These are phyloP conservation scores for Clavaria fumosa DNA, from an alignment of 768 basidiomycete genomes.

Conservation along the genomic window DNA sequence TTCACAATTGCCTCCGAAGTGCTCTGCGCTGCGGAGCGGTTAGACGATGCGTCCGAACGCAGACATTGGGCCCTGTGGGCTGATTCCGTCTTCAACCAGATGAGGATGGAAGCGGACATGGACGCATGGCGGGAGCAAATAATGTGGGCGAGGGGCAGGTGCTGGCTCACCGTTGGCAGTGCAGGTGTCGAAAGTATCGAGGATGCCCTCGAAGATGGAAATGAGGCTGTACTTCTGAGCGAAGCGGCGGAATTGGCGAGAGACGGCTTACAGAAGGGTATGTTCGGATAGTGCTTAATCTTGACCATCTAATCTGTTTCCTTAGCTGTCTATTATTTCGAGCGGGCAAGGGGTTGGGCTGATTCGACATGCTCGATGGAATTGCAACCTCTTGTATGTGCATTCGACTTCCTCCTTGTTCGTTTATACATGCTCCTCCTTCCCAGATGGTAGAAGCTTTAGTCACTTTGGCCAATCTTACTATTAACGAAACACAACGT, in stretches of 20 bases:
- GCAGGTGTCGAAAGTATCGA: constrained; percentile 42
- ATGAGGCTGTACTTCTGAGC: constrained; percentile 22
- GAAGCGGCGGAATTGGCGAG: constrained; percentile 43
- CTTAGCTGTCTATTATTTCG: constrained; percentile 27
- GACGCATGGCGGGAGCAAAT: constrained; percentile 34
- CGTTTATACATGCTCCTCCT: constrained; percentile 16
- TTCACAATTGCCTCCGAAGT: constrained; percentile 50
- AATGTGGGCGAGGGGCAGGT: constrained; percentile 33
- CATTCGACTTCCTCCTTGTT: constrained; percentile 14
- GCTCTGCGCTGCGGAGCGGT: constrained; percentile 41
- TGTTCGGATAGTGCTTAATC: background rate
- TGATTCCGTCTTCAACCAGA: constrained; percentile 44
- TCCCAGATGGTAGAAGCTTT: constrained; percentile 35
- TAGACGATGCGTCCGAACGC: constrained; percentile 29
- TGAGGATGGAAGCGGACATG: constrained; percentile 44
- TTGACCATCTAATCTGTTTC: background rate
- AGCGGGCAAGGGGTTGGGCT: constrained; percentile 23
- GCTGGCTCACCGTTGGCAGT: constrained; percentile 41
- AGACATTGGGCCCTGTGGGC: constrained; percentile 46
- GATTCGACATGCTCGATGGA: constrained; percentile 13
- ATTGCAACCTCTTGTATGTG: constrained; percentile 11
- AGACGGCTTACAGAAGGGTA: constrained; percentile 26
- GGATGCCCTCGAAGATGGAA: constrained; percentile 31
- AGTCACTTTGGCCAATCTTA: constrained; percentile 43
- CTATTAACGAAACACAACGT: constrained; percentile 28